These are phyloP conservation scores for Nymphaea colorata DNA, from an alignment of 164 flowering plant genomes.

Conservation along the genomic window DNA sequence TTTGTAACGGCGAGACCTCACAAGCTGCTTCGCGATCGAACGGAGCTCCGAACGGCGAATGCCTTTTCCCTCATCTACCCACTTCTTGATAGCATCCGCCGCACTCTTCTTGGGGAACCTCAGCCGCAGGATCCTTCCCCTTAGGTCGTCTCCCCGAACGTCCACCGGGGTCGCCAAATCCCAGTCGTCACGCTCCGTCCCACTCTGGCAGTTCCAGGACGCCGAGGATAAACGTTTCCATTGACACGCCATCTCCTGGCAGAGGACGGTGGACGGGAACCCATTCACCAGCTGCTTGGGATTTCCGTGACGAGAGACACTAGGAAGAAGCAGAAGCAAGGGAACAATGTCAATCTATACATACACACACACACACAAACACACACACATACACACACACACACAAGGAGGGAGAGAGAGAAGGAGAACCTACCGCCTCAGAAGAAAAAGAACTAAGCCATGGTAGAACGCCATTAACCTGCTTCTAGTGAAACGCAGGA, in stretches of 20 bases:
- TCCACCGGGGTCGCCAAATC: not conserved
- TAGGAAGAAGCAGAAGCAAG: not conserved
- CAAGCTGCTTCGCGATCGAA: slow-evolving; percentile 51
- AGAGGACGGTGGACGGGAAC: not conserved
- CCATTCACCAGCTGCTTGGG: not conserved
- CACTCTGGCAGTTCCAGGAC: not conserved
- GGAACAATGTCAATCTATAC: too few relatives aligned
- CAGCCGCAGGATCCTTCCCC: slow-evolving; percentile 48
- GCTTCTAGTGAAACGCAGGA: too few relatives aligned
- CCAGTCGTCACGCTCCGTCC: not conserved
- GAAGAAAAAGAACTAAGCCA: not conserved
- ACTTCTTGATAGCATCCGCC: slow-evolving; percentile 42
- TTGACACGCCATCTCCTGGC: not conserved
- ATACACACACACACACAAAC: too few relatives aligned
- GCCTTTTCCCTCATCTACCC: slow-evolving; percentile 62
- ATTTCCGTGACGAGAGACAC: not conserved
- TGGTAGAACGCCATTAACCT: not conserved
- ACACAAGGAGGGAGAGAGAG: not conserved
- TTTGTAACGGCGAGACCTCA: slow-evolving; percentile 56
- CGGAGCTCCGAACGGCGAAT: slow-evolving; percentile 50
- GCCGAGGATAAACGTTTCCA: not conserved
- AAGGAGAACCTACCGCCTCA: not conserved
- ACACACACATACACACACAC: too few relatives aligned
- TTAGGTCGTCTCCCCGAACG: slow-evolving; percentile 13
- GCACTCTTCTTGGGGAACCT: slow-evolving; percentile 78